phyloP scores from a whole-genome alignment of 2,329 filamentous ascomycete species.

The Septoria linicola region DNA sequence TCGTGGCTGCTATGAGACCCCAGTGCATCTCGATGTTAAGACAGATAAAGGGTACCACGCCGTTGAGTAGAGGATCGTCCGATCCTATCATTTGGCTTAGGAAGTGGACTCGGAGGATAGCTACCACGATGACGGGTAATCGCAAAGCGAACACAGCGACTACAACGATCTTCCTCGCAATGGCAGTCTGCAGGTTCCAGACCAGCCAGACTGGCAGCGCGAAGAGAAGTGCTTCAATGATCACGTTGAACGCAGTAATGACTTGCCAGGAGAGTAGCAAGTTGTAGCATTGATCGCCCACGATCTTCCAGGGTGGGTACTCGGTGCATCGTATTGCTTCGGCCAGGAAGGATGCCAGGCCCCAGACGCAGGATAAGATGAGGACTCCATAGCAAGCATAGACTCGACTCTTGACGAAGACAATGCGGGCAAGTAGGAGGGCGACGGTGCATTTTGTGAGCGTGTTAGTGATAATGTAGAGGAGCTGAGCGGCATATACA shows the following conservation, averaged over 20 bases:
- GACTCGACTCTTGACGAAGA: conserved; percentile 26
- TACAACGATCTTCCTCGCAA: conserved; percentile 24
- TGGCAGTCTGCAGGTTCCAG: conserved; percentile 25
- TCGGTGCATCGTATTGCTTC: conserved; percentile 22
- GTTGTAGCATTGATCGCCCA: conserved; percentile 22
- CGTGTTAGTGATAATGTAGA: conserved; percentile 27
- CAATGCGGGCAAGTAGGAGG: conserved; percentile 29
- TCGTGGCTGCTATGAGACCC: conserved; percentile 28
- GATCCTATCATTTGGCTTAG: conserved; percentile 18
- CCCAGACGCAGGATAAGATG: conserved; percentile 22
- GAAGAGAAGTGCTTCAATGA: conserved; percentile 27
- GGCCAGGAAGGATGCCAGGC: conserved; percentile 22
- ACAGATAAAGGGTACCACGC: conserved; percentile 27
- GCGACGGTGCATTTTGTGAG: conserved; percentile 29
- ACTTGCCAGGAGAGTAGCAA: conserved; percentile 24
- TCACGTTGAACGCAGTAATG: conserved; percentile 27
- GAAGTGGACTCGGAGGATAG: conserved; percentile 22
- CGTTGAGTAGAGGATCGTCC: conserved; percentile 20
- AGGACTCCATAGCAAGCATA: conserved; percentile 25
- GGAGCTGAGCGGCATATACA: conserved; percentile 26
- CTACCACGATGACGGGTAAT: conserved; percentile 23
- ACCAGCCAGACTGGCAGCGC: conserved; percentile 30
- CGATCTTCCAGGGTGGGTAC: conserved; percentile 21
- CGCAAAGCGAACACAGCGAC: conserved; percentile 28
- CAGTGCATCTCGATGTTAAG: conserved; percentile 31